phyloP scores from a whole-genome alignment of 1,139 yeast genomes.

The Candida sp. region DNA sequence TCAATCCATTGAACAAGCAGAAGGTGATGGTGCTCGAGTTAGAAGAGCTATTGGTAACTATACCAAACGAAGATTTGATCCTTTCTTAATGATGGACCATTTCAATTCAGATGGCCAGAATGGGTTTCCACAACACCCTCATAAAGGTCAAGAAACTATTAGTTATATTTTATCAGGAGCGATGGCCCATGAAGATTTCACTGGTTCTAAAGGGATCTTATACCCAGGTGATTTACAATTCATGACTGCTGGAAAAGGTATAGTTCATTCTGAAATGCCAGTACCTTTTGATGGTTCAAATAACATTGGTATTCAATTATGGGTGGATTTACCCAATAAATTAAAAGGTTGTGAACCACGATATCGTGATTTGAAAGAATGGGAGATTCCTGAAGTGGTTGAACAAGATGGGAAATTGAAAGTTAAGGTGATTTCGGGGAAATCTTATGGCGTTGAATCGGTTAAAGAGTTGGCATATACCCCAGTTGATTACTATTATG shows the following conservation, averaged over 20 bases:
- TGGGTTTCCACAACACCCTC: conserved; percentile 45
- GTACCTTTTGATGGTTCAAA: conserved; percentile 55
- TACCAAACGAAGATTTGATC: conserved; percentile 69
- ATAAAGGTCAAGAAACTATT: no score
- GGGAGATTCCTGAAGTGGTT: conserved; percentile 65
- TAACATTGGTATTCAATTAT: conserved; percentile 76
- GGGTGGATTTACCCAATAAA: conserved; percentile 85
- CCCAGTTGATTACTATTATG: conserved; percentile 77
- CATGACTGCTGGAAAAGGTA: conserved; percentile 93
- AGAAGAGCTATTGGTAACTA: conserved; percentile 77
- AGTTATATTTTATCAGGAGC: no score
- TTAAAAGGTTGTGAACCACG: conserved; percentile 71
- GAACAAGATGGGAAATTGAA: conserved; percentile 64
- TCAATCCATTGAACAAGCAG: conserved; percentile 54
- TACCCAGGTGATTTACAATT: conserved; percentile 70
- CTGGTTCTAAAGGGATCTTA: no score
- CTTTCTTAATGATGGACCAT: conserved; percentile 84
- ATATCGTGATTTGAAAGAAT: conserved; percentile 71
- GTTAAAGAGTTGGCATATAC: conserved; percentile 78
- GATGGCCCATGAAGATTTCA: no score
- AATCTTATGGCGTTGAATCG: conserved; percentile 71
- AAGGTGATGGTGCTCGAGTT: conserved; percentile 86
- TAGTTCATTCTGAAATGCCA: conserved; percentile 90
- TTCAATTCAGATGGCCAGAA: conserved; percentile 51
- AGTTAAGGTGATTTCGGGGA: conserved; percentile 77